A percentile compares a stretch with the other conserved stretches of the same genome.
Evolutionary conservation across 805 yeast species (phyloP).

Genomic region (Wickerhamomyces bovis): DNA sequence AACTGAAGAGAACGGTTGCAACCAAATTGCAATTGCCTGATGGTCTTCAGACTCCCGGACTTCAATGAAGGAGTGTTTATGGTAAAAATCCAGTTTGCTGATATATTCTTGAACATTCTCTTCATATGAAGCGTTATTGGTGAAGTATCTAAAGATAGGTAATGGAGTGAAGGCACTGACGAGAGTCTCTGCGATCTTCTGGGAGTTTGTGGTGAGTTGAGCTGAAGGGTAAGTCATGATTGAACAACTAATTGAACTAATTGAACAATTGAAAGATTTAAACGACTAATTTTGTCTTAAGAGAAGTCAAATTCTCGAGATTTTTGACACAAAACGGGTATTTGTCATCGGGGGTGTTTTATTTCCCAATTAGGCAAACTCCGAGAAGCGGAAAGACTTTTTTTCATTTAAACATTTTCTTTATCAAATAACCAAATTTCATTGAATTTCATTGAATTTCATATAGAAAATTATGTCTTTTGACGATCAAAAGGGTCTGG

Average conservation of each 20-base stretch:
- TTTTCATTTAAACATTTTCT: background rate
- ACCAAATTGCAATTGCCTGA: slow-evolving; percentile 3
- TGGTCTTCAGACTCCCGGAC: background rate
- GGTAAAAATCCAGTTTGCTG: background rate
- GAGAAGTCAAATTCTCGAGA: no score
- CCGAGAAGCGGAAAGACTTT: background rate
- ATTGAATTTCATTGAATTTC: no score
- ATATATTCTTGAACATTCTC: background rate
- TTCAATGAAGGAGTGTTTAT: background rate
- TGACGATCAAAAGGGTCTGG: slow-evolving; percentile 62
- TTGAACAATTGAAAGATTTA: no score
- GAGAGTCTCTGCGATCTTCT: background rate
- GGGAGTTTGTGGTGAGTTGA: background rate
- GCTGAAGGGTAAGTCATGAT: background rate
- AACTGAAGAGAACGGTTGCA: background rate
- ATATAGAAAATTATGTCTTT: slow-evolving; percentile 33
- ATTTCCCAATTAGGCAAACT: background rate
- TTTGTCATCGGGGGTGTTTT: no score
- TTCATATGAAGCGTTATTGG: background rate
- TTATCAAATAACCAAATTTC: no score
- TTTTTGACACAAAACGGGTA: no score
- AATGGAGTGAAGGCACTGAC: slow-evolving; percentile 1
- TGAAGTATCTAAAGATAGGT: slow-evolving; percentile 1
- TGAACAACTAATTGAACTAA: no score
- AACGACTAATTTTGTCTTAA: no score